Percentiles rank a stretch among this genome's conserved stretches.
These are phyloP conservation scores for Sarcomyxa edulis DNA, from an alignment of 768 basidiomycete species.

Conservation along the genomic window DNA sequence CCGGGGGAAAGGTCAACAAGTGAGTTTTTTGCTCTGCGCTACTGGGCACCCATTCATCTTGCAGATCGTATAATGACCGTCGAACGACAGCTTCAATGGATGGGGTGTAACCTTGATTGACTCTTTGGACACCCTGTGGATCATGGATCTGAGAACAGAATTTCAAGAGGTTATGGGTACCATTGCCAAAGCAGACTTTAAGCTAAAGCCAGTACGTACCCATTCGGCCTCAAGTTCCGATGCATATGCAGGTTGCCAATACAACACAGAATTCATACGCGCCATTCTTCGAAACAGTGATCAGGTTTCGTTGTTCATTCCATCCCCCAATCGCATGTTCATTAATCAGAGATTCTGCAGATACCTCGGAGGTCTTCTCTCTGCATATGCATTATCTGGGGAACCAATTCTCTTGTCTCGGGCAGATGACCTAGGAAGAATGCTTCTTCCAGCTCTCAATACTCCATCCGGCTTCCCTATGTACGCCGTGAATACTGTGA, in stretches of 20 bases:
- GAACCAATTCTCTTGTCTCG: conserved; percentile 53
- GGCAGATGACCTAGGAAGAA: conserved; percentile 63
- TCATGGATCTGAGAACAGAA: conserved; percentile 72
- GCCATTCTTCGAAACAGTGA: conserved; percentile 73
- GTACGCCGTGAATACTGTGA: conserved; percentile 53
- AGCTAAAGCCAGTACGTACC: conserved; percentile 22
- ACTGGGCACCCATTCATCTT: too few relatives aligned
- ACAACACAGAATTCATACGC: conserved; percentile 24
- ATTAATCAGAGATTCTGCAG: too few relatives aligned
- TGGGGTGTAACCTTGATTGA: conserved; percentile 68
- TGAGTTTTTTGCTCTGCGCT: background rate
- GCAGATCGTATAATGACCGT: too few relatives aligned
- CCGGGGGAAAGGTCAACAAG: conserved; percentile 30
- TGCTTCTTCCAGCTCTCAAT: conserved; percentile 61
- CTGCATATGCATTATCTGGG: conserved; percentile 69
- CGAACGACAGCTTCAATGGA: conserved; percentile 43
- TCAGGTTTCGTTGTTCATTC: too few relatives aligned
- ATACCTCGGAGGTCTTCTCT: conserved; percentile 69
- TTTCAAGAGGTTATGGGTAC: conserved; percentile 53
- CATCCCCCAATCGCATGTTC: too few relatives aligned
- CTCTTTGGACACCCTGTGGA: conserved; percentile 74
- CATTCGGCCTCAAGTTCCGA: background rate
- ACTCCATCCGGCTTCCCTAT: conserved; percentile 59
- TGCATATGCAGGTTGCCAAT: conserved; percentile 4
- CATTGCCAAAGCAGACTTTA: conserved; percentile 41